These are phyloP conservation scores for Didymella glomerata DNA, from an alignment of 2,329 filamentous ascomycete genomes.

Conservation along the genomic window DNA sequence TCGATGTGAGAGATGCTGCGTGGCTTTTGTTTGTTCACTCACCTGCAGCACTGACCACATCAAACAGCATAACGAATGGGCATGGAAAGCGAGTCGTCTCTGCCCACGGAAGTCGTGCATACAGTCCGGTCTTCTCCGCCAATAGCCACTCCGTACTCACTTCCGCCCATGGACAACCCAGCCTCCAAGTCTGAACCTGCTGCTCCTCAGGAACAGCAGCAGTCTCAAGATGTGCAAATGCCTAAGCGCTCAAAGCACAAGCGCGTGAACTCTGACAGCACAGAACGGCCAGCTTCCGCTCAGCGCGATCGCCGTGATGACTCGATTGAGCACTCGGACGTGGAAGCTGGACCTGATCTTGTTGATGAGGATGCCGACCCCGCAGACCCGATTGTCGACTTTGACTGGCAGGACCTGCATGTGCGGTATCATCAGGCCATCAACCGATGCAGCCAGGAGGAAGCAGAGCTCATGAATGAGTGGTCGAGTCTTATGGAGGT, in stretches of 20 bases:
- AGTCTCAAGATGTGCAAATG: conserved; percentile 11
- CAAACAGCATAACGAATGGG: conserved; percentile 31
- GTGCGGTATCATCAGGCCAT: conserved; percentile 73
- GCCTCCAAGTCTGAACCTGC: conserved; percentile 24
- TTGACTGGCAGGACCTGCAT: conserved; percentile 83
- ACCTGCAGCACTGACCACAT: conserved; percentile 37
- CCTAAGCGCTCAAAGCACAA: conserved; percentile 11
- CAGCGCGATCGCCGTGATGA: conserved; percentile 28
- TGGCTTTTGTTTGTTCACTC: conserved; percentile 26
- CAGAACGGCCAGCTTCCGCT: conserved; percentile 40
- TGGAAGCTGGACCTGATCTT: conserved; percentile 1
- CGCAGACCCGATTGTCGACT: conserved; percentile 57
- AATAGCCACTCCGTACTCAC: conserved; percentile 5
- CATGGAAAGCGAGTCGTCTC: conserved; percentile 32
- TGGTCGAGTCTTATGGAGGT: conserved; percentile 62
- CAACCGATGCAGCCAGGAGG: conserved; percentile 67
- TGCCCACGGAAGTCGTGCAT: conserved; percentile 24
- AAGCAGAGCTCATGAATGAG: conserved; percentile 71
- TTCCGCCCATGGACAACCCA: conserved; percentile 31
- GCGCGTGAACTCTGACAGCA: conserved; percentile 32
- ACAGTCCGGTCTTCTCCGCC: conserved; percentile 32
- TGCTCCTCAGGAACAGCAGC: conserved; percentile 19
- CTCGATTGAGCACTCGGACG: conserved; percentile 18
- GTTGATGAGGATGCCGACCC: conserved; percentile 36
- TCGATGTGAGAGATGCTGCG: conserved; percentile 13